Percentiles rank a stretch among this genome's conserved stretches.
phyloP scores from a whole-genome alignment of 106 monocot genomes.

The Acorus gramineus region DNA sequence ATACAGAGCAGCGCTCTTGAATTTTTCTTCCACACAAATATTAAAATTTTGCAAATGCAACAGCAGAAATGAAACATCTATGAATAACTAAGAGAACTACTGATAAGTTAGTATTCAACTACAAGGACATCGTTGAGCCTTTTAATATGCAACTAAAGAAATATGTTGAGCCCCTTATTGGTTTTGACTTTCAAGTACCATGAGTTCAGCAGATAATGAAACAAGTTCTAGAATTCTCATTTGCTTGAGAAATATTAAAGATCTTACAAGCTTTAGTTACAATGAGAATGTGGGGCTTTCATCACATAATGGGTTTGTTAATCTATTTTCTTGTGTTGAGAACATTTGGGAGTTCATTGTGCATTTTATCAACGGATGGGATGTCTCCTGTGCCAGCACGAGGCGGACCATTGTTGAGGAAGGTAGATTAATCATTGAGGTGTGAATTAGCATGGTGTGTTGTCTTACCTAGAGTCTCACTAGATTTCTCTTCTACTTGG shows the following conservation, averaged over 20 bases:
- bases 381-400: no score
- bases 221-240: not conserved
- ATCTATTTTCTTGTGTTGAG: no score
- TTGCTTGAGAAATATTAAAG: not conserved
- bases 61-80: not conserved
- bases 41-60: not conserved
- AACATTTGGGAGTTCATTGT: no score
- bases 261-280: not conserved
- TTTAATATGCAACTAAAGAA: not conserved
- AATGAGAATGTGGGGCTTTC: not conserved
- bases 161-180: not conserved
- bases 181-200: not conserved
- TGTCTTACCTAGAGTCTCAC: no score
- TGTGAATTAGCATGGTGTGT: no score
- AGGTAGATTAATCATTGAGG: no score
- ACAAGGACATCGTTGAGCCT: not conserved
- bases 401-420: no score
- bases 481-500: no score
- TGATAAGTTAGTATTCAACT: not conserved
- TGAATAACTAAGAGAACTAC: not conserved
- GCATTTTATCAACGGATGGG: no score
- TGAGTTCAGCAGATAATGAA: not conserved
- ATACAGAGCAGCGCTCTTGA: no score
- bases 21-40: not conserved
- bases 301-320: no score